Evolutionary conservation across 306 rosid genomes (phyloP).

Genomic region (Amphicarpaea edgeworthii): DNA sequence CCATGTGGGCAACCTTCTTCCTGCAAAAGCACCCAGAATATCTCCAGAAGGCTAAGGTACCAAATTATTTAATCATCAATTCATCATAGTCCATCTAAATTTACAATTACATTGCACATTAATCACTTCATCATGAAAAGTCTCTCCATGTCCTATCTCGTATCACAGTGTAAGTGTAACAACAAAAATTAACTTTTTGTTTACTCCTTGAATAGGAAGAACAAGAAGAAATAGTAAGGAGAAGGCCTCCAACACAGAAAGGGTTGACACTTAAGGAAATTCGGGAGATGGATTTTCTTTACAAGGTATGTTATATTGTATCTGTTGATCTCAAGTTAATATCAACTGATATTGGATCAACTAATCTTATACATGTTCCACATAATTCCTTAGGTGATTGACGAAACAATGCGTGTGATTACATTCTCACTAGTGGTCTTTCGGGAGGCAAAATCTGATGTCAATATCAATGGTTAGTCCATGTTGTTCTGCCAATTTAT

Average conservation of each 20-base stretch:
- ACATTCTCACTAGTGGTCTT: slow-evolving; percentile 84
- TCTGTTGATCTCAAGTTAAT: neutral
- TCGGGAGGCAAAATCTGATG: slow-evolving; percentile 83
- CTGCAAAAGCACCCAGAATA: slow-evolving; percentile 68
- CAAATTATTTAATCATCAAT: neutral
- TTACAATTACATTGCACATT: neutral
- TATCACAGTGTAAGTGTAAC: neutral
- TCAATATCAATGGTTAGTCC: slow-evolving; percentile 66
- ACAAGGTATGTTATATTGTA: slow-evolving; percentile 68
- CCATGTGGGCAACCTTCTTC: slow-evolving; percentile 80
- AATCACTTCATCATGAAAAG: neutral
- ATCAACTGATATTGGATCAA: neutral
- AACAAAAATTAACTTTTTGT: slow-evolving; percentile 2
- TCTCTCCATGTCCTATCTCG: neutral
- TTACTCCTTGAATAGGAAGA: slow-evolving; percentile 61
- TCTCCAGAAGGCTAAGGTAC: slow-evolving; percentile 79
- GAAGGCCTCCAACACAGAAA: slow-evolving; percentile 69
- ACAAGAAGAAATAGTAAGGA: slow-evolving; percentile 73
- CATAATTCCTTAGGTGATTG: slow-evolving; percentile 71
- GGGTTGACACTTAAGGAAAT: slow-evolving; percentile 73
- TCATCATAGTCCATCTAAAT: slow-evolving; percentile 5
- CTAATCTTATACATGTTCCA: neutral
- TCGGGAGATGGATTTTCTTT: slow-evolving; percentile 81
- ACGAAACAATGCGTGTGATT: slow-evolving; percentile 80
- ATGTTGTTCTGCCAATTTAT: slow-evolving; percentile 6